A percentile compares a stretch with the other conserved stretches of the same genome.
These are phyloP conservation scores for Poa annua DNA, from an alignment of 176 grass and related monocot species.

Conservation along the genomic window DNA sequence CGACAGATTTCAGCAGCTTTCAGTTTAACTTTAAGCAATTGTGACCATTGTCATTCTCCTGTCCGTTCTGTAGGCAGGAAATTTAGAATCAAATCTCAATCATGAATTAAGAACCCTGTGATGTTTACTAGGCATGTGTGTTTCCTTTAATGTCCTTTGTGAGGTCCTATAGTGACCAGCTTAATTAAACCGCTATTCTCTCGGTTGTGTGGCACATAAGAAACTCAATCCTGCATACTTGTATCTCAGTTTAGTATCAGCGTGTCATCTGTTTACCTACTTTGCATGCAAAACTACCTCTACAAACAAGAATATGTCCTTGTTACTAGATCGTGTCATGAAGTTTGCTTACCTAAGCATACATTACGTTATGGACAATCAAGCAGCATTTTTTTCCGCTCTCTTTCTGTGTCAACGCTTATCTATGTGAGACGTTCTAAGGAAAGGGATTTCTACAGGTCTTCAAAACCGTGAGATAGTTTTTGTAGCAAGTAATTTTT, in stretches of 20 bases:
- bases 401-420: not conserved
- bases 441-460: not conserved
- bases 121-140: not conserved
- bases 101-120: not conserved
- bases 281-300: not conserved
- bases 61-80: not conserved
- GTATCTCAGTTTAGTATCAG: constrained; percentile 1
- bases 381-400: not conserved
- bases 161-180: not conserved
- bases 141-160: not conserved
- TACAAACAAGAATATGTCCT: not conserved
- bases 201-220: not conserved
- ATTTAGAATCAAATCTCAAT: not conserved
- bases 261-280: not conserved
- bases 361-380: not conserved
- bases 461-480: not conserved
- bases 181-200: not conserved
- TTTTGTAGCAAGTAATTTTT: not conserved
- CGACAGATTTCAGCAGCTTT: not conserved
- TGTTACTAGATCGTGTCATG: not conserved
- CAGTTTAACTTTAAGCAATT: not conserved
- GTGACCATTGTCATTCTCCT: not conserved
- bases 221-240: not conserved
- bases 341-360: not conserved
- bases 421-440: not conserved